Percentiles rank a stretch among this genome's conserved stretches.
Evolutionary conservation across 805 yeast genomes (phyloP).

Genomic region (Candida piceae): DNA sequence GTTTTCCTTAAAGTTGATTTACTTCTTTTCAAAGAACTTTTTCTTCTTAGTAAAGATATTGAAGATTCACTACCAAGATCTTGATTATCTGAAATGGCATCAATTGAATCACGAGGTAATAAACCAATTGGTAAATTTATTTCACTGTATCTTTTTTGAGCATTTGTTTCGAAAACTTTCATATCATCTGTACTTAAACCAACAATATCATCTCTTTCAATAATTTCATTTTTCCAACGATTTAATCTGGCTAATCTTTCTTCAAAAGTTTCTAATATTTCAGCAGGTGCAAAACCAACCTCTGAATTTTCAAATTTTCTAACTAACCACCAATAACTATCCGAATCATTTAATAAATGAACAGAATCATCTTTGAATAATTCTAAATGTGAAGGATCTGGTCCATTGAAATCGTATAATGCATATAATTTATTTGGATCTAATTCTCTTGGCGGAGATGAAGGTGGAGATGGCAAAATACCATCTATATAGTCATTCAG

Average conservation of each 20-base stretch:
- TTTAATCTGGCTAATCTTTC: conserved; percentile 89
- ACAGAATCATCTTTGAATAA: conserved; percentile 79
- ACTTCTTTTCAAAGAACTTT: conserved; percentile 22
- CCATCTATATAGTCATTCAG: conserved; percentile 39
- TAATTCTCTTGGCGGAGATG: conserved; percentile 74
- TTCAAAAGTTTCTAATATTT: conserved; percentile 82
- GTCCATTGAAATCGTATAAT: conserved; percentile 80
- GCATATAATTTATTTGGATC: conserved; percentile 85
- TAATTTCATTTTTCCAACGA: conserved; percentile 85
- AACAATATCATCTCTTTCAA: conserved; percentile 34
- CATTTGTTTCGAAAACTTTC: conserved; percentile 20
- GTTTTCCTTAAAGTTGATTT: conserved; percentile 22
- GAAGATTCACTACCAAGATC: conserved; percentile 20
- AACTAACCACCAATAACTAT: conserved; percentile 96
- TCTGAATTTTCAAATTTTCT: conserved; percentile 33
- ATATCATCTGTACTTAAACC: conserved; percentile 22
- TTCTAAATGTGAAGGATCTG: conserved; percentile 88
- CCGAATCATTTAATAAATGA: conserved; percentile 76
- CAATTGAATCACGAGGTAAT: too few species aligned
- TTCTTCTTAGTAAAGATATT: conserved; percentile 17
- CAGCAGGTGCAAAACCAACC: conserved; percentile 96
- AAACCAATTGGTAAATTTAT: conserved; percentile 11
- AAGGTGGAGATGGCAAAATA: conserved; percentile 58
- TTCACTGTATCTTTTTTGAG: conserved; percentile 13
- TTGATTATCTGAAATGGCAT: conserved; percentile 4